Evolutionary conservation across 1,284 basidiomycete genomes (phyloP).

Genomic region (Malassezia psittaci): DNA sequence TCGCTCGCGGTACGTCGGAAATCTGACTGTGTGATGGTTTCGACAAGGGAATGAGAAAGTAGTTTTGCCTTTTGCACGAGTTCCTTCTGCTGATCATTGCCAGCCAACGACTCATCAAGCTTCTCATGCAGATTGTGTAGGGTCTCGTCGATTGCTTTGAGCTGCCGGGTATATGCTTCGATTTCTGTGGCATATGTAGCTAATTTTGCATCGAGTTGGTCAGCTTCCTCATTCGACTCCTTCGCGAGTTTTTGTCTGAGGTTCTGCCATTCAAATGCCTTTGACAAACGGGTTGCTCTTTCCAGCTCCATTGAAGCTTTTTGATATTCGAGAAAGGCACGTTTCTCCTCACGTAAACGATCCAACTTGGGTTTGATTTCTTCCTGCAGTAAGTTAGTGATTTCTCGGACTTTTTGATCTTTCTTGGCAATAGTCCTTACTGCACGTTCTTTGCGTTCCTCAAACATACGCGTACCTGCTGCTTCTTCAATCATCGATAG

Average conservation of each 20-base stretch:
- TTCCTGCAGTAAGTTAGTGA: constrained; percentile 58
- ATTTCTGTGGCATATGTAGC: constrained; percentile 48
- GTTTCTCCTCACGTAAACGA: constrained; percentile 79
- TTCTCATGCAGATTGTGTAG: constrained; percentile 51
- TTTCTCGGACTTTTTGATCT: constrained; percentile 88
- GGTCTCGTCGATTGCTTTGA: constrained; percentile 51
- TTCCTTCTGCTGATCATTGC: constrained; percentile 52
- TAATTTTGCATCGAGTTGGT: constrained; percentile 33
- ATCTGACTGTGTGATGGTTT: constrained; percentile 74
- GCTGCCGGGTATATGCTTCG: constrained; percentile 35
- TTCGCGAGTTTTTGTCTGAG: constrained; percentile 47
- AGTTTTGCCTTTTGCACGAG: constrained; percentile 68
- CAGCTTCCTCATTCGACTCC: constrained; percentile 45
- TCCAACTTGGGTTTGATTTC: constrained; percentile 93
- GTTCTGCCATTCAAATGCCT: constrained; percentile 76
- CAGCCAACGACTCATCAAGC: constrained; percentile 54
- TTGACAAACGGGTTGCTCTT: constrained; percentile 68
- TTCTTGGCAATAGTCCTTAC: constrained; percentile 95
- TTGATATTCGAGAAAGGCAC: constrained; percentile 79
- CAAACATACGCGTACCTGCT: constrained; percentile 96
- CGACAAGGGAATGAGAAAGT: constrained; percentile 73
- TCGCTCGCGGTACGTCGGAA: constrained; percentile 66
- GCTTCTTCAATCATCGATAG: constrained; percentile 98
- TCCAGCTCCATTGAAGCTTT: constrained; percentile 82
- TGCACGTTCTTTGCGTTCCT: constrained; percentile 95